Evolutionary conservation across 768 basidiomycete species (phyloP).

Genomic region (Lanmaoa pseudosensibilis): DNA sequence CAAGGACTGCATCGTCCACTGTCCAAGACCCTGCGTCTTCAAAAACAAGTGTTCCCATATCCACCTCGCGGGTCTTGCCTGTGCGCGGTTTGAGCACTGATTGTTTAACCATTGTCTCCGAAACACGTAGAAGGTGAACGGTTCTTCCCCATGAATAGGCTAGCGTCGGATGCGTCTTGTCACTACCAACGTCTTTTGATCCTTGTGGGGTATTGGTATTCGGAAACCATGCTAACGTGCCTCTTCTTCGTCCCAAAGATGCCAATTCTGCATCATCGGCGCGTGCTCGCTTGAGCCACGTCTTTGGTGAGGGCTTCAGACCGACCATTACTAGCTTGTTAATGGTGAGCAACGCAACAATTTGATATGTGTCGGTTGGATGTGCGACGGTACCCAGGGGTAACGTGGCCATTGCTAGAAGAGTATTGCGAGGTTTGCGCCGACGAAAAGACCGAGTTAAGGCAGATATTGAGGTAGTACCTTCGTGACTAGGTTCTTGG

Average conservation of each 20-base stretch:
- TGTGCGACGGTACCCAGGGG: constrained; percentile 76
- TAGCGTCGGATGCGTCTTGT: constrained; percentile 57
- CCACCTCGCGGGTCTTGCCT: constrained; percentile 58
- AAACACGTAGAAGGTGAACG: constrained; percentile 64
- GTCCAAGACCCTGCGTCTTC: constrained; percentile 60
- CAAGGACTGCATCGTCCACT: constrained; percentile 61
- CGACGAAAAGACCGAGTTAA: constrained; percentile 39
- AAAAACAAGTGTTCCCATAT: constrained; percentile 65
- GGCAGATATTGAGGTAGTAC: constrained; percentile 11
- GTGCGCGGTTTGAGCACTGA: constrained; percentile 51
- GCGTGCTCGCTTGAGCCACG: constrained; percentile 81
- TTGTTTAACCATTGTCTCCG: constrained; percentile 57
- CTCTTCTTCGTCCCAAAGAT: constrained; percentile 52
- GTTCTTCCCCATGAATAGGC: constrained; percentile 83
- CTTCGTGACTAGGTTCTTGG: constrained; percentile 35
- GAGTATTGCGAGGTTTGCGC: constrained; percentile 57
- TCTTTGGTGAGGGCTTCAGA: constrained; percentile 86
- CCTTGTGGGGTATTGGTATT: constrained; percentile 42
- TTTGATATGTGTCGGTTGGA: constrained; percentile 73
- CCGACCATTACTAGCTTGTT: constrained; percentile 92
- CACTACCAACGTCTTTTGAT: constrained; percentile 15
- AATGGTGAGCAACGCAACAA: constrained; percentile 85
- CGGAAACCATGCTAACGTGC: constrained; percentile 82
- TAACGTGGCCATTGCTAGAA: constrained; percentile 78
- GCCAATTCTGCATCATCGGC: constrained; percentile 44